phyloP scores from a whole-genome alignment of 2,329 filamentous ascomycete genomes.

The Ceratocystis alfenasii region DNA sequence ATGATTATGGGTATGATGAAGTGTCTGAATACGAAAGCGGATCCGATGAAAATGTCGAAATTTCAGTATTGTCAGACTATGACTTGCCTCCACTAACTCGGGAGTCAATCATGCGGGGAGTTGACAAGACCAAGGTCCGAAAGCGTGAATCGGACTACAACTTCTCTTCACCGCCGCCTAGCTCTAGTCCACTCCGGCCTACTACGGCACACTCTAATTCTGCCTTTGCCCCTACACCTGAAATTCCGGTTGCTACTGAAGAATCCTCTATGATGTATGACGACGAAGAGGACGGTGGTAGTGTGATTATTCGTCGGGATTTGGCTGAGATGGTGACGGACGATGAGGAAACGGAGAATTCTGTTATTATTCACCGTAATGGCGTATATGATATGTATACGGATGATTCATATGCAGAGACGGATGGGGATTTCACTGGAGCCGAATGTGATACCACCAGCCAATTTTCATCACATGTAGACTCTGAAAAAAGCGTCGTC shows the following conservation, averaged over 20 bases:
- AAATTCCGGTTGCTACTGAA: constrained; percentile 80
- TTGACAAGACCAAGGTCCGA: constrained; percentile 52
- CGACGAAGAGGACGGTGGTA: constrained; percentile 42
- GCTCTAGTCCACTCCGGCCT: constrained; percentile 46
- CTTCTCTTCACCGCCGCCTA: constrained; percentile 50
- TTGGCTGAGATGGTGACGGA: constrained; percentile 39
- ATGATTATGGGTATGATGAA: constrained; percentile 17
- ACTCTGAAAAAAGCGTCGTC: constrained; percentile 29
- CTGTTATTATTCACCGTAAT: constrained; percentile 20
- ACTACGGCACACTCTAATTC: constrained; percentile 33
- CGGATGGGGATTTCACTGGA: constrained; percentile 27
- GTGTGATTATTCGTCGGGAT: constrained; percentile 58
- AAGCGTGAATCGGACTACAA: constrained; percentile 51
- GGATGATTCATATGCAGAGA: constrained; percentile 36
- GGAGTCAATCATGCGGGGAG: constrained; percentile 82
- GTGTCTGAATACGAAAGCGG: constrained; percentile 15
- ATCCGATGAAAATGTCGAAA: constrained; percentile 35
- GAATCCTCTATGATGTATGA: constrained; percentile 47
- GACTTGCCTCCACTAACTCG: constrained; percentile 70
- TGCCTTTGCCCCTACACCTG: constrained; percentile 50
- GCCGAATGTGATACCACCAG: constrained; percentile 26
- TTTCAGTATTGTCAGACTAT: constrained; percentile 49
- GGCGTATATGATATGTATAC: constrained; percentile 29
- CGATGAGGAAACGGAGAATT: constrained; percentile 32
- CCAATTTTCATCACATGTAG: constrained; percentile 28